Evolutionary conservation across 768 basidiomycete species (phyloP), one percentile per base, ranked within the genome.

Genomic region (Suillus paluster): DNA sequence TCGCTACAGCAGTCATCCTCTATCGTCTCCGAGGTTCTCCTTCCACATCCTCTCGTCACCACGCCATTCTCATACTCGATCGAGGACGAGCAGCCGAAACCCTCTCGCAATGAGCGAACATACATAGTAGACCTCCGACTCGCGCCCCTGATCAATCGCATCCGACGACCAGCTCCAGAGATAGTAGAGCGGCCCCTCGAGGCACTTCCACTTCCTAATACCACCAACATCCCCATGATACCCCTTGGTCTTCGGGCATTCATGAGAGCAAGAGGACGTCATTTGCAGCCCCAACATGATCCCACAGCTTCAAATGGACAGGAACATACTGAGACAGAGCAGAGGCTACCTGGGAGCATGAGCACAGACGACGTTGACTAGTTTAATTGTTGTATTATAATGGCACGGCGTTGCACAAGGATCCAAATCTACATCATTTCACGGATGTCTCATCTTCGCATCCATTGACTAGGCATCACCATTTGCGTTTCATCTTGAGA

Each of bases 61-160:
- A 54, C 63, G 38, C 41, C 71, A 36, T 58, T 71, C 44, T 54
- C 72, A 59, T 58, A 75, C 34, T 36, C 73, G 66, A 64, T 72
- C 63, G 69, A 76, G 39, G 61, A 62, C 38, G 61, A 67, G 68
- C 67, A 44, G 58, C 34, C 57, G 66, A 64, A 63, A 61, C 55
- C 57, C 53, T 62, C 67, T 68, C 60, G 71, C 70, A 70, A 57
- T 54, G 68, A 75, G 61, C 68, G 80, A 52, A 75, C 79, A 39
- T 83, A 86, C 66, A 80, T 91, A 68, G 69, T 94, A 63, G 89
- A 93, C 74, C 78, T 93, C 57, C 87, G 80, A 21, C 67, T 90
- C 36, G 68, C 77, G 8, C 73, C 83, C 45, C 73, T 93, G 64
- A 65, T 90, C 38, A 75, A 78, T 52, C 88, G 85, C 44, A 71